These are phyloP conservation scores for Proliferodiscus dingleyae DNA, from an alignment of 2,329 filamentous ascomycete species.

Conservation along the genomic window DNA sequence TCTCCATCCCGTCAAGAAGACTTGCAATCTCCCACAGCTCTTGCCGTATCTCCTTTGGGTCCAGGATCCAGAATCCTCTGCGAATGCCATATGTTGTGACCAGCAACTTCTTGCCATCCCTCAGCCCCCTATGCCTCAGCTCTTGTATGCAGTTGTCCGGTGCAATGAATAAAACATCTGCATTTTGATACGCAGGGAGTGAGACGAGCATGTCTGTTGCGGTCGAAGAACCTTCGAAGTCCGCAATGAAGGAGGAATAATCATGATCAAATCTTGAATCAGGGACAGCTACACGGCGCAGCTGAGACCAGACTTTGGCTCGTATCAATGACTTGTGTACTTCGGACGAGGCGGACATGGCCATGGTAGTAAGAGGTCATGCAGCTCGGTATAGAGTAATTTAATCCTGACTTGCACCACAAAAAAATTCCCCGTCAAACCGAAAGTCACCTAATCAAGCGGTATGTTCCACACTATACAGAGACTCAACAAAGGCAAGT, in stretches of 20 bases:
- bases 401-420: no score
- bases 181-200: conserved; percentile 31
- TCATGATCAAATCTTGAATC: conserved; percentile 41
- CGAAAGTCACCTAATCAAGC: no score
- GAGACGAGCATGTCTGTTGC: conserved; percentile 31
- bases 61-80: conserved; percentile 38
- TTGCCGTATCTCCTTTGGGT: conserved; percentile 31
- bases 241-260: conserved; percentile 39
- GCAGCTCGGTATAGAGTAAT: no score
- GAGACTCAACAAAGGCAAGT: no score
- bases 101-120: conserved; percentile 37
- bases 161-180: conserved; percentile 35
- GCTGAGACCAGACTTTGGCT: conserved; percentile 31
- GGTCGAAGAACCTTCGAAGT: conserved; percentile 35
- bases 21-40: conserved; percentile 32
- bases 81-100: conserved; percentile 39
- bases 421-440: no score
- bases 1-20: conserved; percentile 42
- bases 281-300: conserved; percentile 36
- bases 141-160: conserved; percentile 42
- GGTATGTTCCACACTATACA: no score
- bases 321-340: conserved; percentile 9
- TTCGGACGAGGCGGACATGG: neutral
- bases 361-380: no score
- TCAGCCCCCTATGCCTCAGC: conserved; percentile 34